phyloP scores from a whole-genome alignment of 257 asterid species.

The Ophiorrhiza pumila region DNA sequence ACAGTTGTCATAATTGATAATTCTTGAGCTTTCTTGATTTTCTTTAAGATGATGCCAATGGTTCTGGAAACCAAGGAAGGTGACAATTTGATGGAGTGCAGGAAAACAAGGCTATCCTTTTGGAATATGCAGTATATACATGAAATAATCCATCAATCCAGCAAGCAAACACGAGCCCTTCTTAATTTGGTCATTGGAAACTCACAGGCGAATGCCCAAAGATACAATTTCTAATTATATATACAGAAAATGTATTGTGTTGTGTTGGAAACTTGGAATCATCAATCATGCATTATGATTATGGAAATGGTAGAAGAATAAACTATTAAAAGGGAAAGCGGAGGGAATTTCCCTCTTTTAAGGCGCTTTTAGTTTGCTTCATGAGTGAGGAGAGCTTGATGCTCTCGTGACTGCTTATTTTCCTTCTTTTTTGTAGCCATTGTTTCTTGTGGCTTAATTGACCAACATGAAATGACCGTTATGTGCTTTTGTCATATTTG shows the following conservation, averaged over 20 bases:
- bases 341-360: conserved; percentile 6
- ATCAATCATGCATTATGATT: too few species aligned
- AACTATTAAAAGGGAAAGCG: background rate
- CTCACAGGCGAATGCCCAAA: background rate
- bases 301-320: conserved; percentile 4
- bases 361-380: conserved; percentile 23
- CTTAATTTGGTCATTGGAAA: too few species aligned
- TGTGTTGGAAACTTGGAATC: too few species aligned
- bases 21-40: background rate
- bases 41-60: background rate
- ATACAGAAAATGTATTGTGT: too few species aligned
- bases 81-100: too few species aligned
- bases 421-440: background rate
- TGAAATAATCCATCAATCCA: too few species aligned
- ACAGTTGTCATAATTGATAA: too few species aligned
- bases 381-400: conserved; percentile 12
- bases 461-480: background rate
- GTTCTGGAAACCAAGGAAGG: background rate
- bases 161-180: too few species aligned
- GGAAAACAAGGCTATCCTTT: too few species aligned
- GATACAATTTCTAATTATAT: background rate
- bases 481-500: background rate
- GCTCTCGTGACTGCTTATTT: background rate
- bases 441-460: background rate
- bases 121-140: too few species aligned